phyloP scores from a whole-genome alignment of 352 stramenopile species.

The Phytophthora niederhauseri region DNA sequence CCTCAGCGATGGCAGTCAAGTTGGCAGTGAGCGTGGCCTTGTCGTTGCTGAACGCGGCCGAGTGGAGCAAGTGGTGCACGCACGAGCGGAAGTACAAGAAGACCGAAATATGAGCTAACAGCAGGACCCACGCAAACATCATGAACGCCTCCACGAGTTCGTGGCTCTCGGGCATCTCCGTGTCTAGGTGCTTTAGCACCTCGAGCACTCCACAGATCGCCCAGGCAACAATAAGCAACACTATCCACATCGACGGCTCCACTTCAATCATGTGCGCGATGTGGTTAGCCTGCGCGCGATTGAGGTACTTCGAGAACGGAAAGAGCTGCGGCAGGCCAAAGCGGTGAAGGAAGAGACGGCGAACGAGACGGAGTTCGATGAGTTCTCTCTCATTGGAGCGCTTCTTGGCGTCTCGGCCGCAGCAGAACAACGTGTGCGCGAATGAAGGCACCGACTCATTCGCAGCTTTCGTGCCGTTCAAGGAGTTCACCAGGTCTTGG shows the following conservation, averaged over 20 bases:
- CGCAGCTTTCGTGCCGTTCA: slow-evolving; percentile 3
- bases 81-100: slow-evolving; percentile 43
- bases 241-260: slow-evolving; percentile 61
- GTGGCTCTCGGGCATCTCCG: slow-evolving; percentile 25
- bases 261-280: slow-evolving; percentile 82
- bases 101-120: slow-evolving; percentile 46
- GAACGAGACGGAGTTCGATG: slow-evolving; percentile 42
- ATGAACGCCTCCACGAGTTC: slow-evolving; percentile 47
- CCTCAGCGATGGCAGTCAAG: slow-evolving; percentile 21
- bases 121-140: slow-evolving; percentile 41
- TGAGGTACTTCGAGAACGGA: slow-evolving; percentile 76
- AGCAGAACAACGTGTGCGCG: slow-evolving; percentile 18
- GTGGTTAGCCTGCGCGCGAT: slow-evolving; percentile 71
- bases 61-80: slow-evolving; percentile 23
- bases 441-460: slow-evolving; percentile 5
- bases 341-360: slow-evolving; percentile 47
- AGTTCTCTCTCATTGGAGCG: slow-evolving; percentile 20
- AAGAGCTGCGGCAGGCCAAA: slow-evolving; percentile 53
- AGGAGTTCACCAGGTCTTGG: slow-evolving; percentile 33
- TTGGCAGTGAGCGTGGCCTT: slow-evolving; percentile 27
- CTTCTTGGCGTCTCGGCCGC: slow-evolving; percentile 19
- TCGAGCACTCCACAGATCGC: slow-evolving; percentile 29
- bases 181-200: slow-evolving; percentile 30
- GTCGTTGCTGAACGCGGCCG: slow-evolving; percentile 24
- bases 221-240: slow-evolving; percentile 53